Conservation (phyloP, 495 filamentous ascomycete genomes). For the Aspergillus taichungensis region DNA sequence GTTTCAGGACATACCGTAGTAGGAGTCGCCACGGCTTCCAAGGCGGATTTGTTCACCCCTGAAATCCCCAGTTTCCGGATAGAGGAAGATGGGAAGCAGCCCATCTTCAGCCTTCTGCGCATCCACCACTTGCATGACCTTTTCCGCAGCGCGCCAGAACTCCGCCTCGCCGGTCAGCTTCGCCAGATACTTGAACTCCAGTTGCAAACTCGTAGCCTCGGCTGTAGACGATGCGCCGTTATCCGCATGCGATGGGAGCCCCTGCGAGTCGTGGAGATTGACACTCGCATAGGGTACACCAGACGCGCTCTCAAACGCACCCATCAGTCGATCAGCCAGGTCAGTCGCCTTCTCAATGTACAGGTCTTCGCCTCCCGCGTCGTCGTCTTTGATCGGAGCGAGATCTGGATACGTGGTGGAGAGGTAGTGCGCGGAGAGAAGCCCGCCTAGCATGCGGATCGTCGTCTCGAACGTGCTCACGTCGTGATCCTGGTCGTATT, state of each 20-base stretch:
- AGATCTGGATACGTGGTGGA: constrained; percentile 61
- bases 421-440: constrained; percentile 91
- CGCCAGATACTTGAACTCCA: constrained; percentile 96
- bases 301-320: constrained; percentile 77
- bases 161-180: constrained; percentile 87
- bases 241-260: constrained; percentile 71
- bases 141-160: constrained; percentile 86
- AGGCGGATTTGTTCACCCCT: constrained; percentile 77
- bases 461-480: constrained; percentile 98
- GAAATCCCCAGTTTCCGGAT: constrained; percentile 70
- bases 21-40: constrained; percentile 89
- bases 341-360: constrained; percentile 96
- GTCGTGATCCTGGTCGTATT: constrained; percentile 85
- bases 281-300: constrained; percentile 88
- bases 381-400: constrained; percentile 57
- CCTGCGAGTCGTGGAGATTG: constrained; percentile 66
- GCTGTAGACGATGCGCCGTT: constrained; percentile 89
- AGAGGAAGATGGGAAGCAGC: constrained; percentile 83
- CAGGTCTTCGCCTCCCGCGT: constrained; percentile 71
- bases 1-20: constrained; percentile 56
- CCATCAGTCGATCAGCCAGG: constrained; percentile 74
- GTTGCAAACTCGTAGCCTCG: constrained; percentile 83
- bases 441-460: constrained; percentile 92
- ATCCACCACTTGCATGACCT: constrained; percentile 84
- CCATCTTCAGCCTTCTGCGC: constrained; percentile 69